Evolutionary conservation across 1,284 basidiomycete genomes (phyloP).

Genomic region (Ganoderma lucidum): DNA sequence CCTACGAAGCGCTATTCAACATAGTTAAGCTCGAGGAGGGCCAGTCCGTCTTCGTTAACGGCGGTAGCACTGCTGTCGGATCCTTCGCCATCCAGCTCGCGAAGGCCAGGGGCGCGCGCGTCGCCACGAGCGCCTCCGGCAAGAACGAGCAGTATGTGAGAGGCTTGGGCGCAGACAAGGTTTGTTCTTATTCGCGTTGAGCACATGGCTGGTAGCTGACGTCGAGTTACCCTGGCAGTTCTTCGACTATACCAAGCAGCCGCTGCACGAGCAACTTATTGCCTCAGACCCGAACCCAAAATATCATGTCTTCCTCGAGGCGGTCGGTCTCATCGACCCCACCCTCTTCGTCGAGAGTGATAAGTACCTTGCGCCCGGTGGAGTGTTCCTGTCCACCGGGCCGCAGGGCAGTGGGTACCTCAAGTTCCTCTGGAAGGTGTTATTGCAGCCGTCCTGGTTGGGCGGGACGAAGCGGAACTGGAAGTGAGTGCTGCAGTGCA

Average conservation of each 20-base stretch:
- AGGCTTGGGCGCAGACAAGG: slow-evolving; percentile 39
- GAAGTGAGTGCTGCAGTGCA: slow-evolving; percentile 44
- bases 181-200: slow-evolving; percentile 10
- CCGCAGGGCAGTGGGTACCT: slow-evolving; percentile 31
- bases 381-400: slow-evolving; percentile 34
- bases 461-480: slow-evolving; percentile 56
- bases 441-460: slow-evolving; percentile 49
- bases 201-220: not conserved
- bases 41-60: slow-evolving; percentile 38
- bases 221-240: slow-evolving; percentile 42
- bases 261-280: slow-evolving; percentile 52
- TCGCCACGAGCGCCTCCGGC: slow-evolving; percentile 37
- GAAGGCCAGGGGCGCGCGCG: slow-evolving; percentile 39
- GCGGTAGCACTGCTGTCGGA: slow-evolving; percentile 36
- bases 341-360: slow-evolving; percentile 33
- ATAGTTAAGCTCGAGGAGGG: slow-evolving; percentile 31
- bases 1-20: slow-evolving; percentile 32
- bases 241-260: slow-evolving; percentile 64
- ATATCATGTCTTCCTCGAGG: slow-evolving; percentile 55
- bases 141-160: slow-evolving; percentile 41
- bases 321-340: slow-evolving; percentile 42
- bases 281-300: slow-evolving; percentile 46
- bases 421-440: slow-evolving; percentile 33
- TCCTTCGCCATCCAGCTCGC: slow-evolving; percentile 39
- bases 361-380: slow-evolving; percentile 35